Evolutionary conservation across 192 early-diverging fungal species (phyloP).

Genomic region (Chytriomyces confervae): DNA sequence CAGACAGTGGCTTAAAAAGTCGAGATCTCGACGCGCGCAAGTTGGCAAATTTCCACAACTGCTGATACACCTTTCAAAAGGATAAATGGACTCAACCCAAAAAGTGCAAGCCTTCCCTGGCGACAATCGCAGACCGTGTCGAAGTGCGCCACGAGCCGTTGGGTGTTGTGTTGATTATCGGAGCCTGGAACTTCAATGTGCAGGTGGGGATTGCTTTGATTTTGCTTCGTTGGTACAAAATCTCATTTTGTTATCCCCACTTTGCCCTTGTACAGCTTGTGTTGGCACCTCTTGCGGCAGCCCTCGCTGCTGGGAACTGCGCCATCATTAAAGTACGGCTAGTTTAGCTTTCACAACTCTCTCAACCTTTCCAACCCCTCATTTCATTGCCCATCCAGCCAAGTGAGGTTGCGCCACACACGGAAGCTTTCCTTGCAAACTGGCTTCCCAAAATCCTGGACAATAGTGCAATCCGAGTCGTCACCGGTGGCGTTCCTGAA

Average conservation of each 20-base stretch:
- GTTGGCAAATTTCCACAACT: too few relatives aligned
- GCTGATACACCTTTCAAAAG: not conserved
- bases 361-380: not conserved
- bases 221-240: slow-evolving; percentile 19
- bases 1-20: too few relatives aligned
- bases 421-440: slow-evolving; percentile 64
- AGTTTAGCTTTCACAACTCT: not conserved
- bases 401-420: slow-evolving; percentile 77
- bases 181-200: slow-evolving; percentile 64
- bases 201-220: slow-evolving; percentile 16
- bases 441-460: slow-evolving; percentile 83
- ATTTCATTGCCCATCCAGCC: slow-evolving; percentile 54
- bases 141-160: slow-evolving; percentile 67
- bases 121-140: slow-evolving; percentile 22
- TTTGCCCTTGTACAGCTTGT: slow-evolving; percentile 53
- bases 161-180: slow-evolving; percentile 77
- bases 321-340: slow-evolving; percentile 48
- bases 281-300: slow-evolving; percentile 76
- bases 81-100: slow-evolving; percentile 45
- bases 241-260: not conserved
- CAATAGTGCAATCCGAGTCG: slow-evolving; percentile 60
- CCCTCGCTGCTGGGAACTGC: slow-evolving; percentile 90
- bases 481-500: slow-evolving; percentile 78
- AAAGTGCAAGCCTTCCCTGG: not conserved
- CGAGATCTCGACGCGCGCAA: too few relatives aligned